phyloP scores from a whole-genome alignment of 2,329 filamentous ascomycete genomes.

The Fusarium anguioides region DNA sequence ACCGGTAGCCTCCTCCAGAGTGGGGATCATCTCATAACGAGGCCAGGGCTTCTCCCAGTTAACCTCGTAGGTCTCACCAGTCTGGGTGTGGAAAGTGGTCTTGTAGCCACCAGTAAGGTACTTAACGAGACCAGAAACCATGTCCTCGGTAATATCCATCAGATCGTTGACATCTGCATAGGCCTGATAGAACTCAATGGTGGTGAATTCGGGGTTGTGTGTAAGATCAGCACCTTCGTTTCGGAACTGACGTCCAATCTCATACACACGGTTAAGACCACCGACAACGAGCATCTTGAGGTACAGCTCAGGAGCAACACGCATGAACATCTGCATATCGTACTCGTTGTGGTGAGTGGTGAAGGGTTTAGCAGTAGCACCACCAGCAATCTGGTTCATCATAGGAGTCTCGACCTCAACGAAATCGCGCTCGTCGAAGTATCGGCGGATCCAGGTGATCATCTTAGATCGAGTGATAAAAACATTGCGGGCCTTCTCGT shows the following conservation, averaged over 20 bases:
- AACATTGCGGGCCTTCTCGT: constrained; percentile 84
- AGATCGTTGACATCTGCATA: constrained; percentile 93
- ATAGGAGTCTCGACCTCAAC: constrained; percentile 96
- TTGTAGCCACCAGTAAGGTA: constrained; percentile 85
- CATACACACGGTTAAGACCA: constrained; percentile 93
- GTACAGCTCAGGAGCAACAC: constrained; percentile 94
- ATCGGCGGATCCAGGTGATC: constrained; percentile 86
- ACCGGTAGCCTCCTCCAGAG: constrained; percentile 86
- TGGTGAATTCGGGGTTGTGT: constrained; percentile 98
- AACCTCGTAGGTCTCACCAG: constrained; percentile 86
- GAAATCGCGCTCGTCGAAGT: constrained; percentile 89
- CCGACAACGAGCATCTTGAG: constrained; percentile 97
- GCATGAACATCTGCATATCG: constrained; percentile 93
- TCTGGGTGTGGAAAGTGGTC: constrained; percentile 87
- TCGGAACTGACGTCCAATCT: constrained; percentile 94
- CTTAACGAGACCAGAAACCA: constrained; percentile 91
- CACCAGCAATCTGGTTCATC: constrained; percentile 95
- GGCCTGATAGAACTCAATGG: constrained; percentile 96
- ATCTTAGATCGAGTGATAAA: constrained; percentile 90
- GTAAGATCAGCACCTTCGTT: constrained; percentile 82
- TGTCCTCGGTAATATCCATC: constrained; percentile 84
- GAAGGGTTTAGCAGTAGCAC: constrained; percentile 94
- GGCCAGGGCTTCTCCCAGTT: constrained; percentile 98
- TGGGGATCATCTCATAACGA: constrained; percentile 88
- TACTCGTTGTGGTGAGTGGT: constrained; percentile 96